Conservation (phyloP, 2,329 filamentous ascomycete species). For the Trichophaea hybrida region DNA sequence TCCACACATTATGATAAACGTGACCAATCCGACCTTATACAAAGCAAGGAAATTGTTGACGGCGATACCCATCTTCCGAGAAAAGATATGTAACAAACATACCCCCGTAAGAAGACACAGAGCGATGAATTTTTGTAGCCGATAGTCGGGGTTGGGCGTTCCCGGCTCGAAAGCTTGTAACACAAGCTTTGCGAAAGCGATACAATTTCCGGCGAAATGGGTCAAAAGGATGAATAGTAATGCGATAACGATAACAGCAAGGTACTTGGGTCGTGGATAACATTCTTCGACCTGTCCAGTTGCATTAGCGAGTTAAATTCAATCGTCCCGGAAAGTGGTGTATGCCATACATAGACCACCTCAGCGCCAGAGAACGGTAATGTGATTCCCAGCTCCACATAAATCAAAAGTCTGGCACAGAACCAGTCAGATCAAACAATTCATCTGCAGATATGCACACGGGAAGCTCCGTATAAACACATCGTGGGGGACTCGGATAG, state of each 20-base stretch:
- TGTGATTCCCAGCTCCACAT: slow-evolving; percentile 39
- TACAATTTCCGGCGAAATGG: slow-evolving; percentile 31
- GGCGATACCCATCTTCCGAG: slow-evolving; percentile 29
- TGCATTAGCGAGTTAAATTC: background rate
- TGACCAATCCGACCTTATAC: slow-evolving; percentile 31
- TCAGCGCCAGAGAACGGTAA: slow-evolving; percentile 35
- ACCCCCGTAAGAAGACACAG: slow-evolving; percentile 30
- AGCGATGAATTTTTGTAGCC: slow-evolving; percentile 30
- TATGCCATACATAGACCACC: slow-evolving; percentile 33
- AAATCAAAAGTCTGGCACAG: slow-evolving; percentile 30
- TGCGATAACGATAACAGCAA: slow-evolving; percentile 32
- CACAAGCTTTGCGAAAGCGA: slow-evolving; percentile 30
- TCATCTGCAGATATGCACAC: background rate
- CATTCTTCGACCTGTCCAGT: slow-evolving; percentile 28
- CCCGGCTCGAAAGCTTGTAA: slow-evolving; percentile 28
- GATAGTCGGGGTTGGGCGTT: slow-evolving; percentile 26
- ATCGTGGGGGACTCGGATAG: background rate
- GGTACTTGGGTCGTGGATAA: slow-evolving; percentile 29
- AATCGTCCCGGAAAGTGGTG: background rate
- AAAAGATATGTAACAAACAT: slow-evolving; percentile 32
- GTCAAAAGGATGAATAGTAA: slow-evolving; percentile 32
- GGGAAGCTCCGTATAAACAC: background rate
- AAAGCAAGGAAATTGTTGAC: slow-evolving; percentile 31
- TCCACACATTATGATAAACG: slow-evolving; percentile 29
- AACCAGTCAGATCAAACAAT: background rate